These are phyloP conservation scores for Monosporascus ibericus DNA, from an alignment of 2,329 filamentous ascomycete genomes.

Conservation along the genomic window DNA sequence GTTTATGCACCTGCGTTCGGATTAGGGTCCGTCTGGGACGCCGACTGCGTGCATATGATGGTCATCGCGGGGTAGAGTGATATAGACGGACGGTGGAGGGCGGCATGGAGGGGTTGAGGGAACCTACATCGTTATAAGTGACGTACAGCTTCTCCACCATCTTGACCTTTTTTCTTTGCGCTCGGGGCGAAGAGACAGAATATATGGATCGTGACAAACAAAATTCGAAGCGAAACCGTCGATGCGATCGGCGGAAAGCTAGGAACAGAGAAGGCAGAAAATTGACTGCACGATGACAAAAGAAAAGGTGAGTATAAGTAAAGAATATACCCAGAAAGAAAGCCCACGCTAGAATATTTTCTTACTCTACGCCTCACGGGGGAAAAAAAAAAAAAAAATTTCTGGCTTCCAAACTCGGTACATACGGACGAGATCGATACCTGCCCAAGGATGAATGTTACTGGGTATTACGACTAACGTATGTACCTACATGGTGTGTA, in stretches of 20 bases:
- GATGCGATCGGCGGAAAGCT: too few species aligned
- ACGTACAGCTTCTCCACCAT: constrained; percentile 86
- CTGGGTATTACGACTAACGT: neutral
- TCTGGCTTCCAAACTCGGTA: neutral
- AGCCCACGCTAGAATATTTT: neutral
- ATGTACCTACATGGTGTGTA: neutral
- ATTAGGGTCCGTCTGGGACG: neutral
- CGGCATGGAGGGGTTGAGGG: constrained; percentile 8
- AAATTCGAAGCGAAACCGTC: too few species aligned
- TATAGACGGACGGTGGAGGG: constrained; percentile 1
- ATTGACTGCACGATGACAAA: neutral
- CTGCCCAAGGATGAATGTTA: too few species aligned
- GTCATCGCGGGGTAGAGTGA: constrained; percentile 11
- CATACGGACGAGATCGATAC: too few species aligned
- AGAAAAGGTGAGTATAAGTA: neutral
- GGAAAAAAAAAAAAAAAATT: neutral
- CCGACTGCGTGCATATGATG: neutral
- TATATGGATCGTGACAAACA: too few species aligned
- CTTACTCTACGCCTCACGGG: neutral
- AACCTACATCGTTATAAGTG: constrained; percentile 81
- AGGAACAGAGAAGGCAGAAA: too few species aligned
- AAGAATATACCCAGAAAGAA: neutral
- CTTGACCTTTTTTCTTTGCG: constrained; percentile 32
- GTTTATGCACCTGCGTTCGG: constrained; percentile 76
- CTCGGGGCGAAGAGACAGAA: neutral